These are phyloP conservation scores for Vigna radiata DNA, from an alignment of 306 rosid genomes.

Conservation along the genomic window DNA sequence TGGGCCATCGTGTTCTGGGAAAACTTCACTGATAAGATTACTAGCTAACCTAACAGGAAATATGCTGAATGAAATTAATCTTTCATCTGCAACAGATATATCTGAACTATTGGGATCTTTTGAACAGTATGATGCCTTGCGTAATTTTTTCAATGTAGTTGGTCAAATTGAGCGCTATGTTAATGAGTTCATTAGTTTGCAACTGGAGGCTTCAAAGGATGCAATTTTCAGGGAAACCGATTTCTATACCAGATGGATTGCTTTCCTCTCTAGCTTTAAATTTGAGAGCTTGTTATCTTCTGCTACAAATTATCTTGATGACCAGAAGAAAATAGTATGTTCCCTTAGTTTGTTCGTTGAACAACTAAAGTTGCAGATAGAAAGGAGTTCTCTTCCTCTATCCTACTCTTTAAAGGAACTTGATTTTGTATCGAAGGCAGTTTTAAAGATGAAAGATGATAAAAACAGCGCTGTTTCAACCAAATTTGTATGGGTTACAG, in stretches of 20 bases:
- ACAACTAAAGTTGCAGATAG: conserved; percentile 56
- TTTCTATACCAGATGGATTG: conserved; percentile 63
- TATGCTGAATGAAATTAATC: conserved; percentile 81
- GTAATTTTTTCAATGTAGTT: conserved; percentile 63
- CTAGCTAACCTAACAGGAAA: conserved; percentile 90
- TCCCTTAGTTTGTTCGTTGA: conserved; percentile 64
- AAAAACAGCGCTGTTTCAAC: conserved; percentile 58
- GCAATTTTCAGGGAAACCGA: conserved; percentile 46
- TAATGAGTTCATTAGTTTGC: conserved; percentile 61
- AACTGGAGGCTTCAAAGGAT: conserved; percentile 52
- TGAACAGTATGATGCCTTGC: conserved; percentile 84
- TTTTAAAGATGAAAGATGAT: conserved; percentile 66
- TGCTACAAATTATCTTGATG: conserved; percentile 49
- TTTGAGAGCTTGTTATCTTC: conserved; percentile 51
- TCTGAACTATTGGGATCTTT: conserved; percentile 95
- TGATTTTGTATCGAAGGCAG: conserved; percentile 57
- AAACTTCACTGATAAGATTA: conserved; percentile 81
- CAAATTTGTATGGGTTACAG: conserved; percentile 93
- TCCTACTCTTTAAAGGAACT: conserved; percentile 61
- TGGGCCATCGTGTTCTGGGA: conserved; percentile 89
- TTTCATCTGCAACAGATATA: conserved; percentile 92
- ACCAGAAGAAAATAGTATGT: conserved; percentile 53
- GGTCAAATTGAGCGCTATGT: conserved; percentile 65
- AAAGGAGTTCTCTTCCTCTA: conserved; percentile 42
- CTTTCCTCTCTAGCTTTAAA: conserved; percentile 52